phyloP scores from a whole-genome alignment of 192 early-diverging fungal genomes.

The Gamsiella multidivaricata region DNA sequence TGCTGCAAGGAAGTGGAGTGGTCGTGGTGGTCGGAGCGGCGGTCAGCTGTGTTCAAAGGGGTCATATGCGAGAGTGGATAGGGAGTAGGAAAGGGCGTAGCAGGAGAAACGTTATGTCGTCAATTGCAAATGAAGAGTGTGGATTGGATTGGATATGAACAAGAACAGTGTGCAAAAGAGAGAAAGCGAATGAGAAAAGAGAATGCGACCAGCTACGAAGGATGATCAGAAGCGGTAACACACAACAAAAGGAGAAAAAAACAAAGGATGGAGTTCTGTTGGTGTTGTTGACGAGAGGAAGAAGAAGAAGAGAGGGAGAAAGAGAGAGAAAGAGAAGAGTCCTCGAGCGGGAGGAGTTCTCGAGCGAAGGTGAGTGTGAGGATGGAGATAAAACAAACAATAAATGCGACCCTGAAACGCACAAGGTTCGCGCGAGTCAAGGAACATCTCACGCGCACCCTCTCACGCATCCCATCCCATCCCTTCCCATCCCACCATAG shows the following conservation, averaged over 20 bases:
- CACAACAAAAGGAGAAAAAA: neutral
- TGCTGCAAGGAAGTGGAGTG: neutral
- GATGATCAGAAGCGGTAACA: neutral
- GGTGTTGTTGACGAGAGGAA: too few relatives aligned
- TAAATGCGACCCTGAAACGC: neutral
- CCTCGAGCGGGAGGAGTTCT: neutral
- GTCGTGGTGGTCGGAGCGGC: too few relatives aligned
- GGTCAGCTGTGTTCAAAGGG: too few relatives aligned
- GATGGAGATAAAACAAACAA: too few relatives aligned
- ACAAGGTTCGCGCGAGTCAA: neutral
- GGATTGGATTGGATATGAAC: neutral
- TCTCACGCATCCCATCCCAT: too few relatives aligned
- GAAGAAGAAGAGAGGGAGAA: neutral
- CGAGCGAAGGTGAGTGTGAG: too few relatives aligned
- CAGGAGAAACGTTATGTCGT: neutral
- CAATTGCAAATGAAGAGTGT: neutral
- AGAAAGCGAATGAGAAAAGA: slow-evolving; percentile 6
- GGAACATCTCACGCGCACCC: too few relatives aligned
- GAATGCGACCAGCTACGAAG: neutral
- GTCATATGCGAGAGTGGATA: neutral
- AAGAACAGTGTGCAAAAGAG: neutral
- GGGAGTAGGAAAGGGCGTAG: neutral
- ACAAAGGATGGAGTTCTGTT: neutral
- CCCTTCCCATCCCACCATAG: neutral
- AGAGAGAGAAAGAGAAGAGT: neutral